Evolutionary conservation across 768 basidiomycete species (phyloP), one percentile per base, ranked within the genome.

Genomic region (Leccinum subtestaceum): DNA sequence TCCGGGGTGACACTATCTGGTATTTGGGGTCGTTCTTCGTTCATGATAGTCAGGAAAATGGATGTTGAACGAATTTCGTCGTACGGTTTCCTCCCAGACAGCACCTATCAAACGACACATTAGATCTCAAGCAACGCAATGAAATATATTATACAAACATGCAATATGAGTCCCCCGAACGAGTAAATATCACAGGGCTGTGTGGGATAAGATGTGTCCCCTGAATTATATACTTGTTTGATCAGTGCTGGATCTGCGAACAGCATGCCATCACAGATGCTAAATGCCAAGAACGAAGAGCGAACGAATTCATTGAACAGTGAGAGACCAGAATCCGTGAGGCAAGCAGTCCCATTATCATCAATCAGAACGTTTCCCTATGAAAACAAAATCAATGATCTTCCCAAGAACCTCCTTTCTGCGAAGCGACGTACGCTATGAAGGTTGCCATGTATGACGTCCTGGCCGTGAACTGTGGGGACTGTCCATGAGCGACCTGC

Each of bases 291-390:
- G 51, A 73, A 71, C 10, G 70, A 55, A 36, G 71, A 67, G 15
- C 64, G 71, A 52, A 62, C 43, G 21, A 73, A 66, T 25, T 73
- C 73, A 10, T 11, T 54, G 55, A 64, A 46, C 12, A 70, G 21
- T 2, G 69, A 70, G 23, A 81, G 71, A 7, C 81, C 81, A 60
- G 82, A 83, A 61, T 83, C 81, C 2, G 79, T 75, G 9, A 83
- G 69, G 51, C 77, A 78, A 21, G 81, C 81, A 8, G 72, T 67
- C 17, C 73, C 72, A 5, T 71, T 27, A 6, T 68, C 71, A 5
- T 75, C 74, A 17, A 83, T 74, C 21, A 83, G 71, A 50, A 83
- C 76, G 58, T 83, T 83, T 17, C 48, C 70, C 71, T 71, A 32
- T 21, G 17, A 9, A 45, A 17, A 32, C 43, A 38, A 27, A n/a